Base-by-base conservation (phyloP, 352 stramenopile genomes). In the Peronospora destructor region DNA sequence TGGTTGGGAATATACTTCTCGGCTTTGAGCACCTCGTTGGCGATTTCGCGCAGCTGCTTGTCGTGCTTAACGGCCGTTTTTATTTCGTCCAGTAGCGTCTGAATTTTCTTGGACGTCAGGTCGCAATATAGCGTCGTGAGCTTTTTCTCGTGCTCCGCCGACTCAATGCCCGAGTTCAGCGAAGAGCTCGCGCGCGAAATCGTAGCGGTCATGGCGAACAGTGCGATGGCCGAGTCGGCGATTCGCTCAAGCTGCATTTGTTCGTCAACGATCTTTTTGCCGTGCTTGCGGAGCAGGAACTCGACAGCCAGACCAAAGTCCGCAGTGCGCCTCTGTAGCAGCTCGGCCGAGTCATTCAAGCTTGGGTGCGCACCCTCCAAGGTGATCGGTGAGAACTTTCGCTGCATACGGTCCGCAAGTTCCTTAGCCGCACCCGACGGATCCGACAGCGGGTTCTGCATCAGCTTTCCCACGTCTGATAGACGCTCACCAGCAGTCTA, bases 191-290 rank as follows among this genome's bases (percentile, higher is more conserved):
- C 78, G 44, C 84, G 84, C 38, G 82, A 91, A 50, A 92, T 91
- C 25, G 82, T 91, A 29, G 82, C 71, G n/a, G 82, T 92, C 76
- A 91, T 91, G 39, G 82, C 80, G 59, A 83, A 92, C 35, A 95
- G 56, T 12, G 76, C 63, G 37, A 93, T 95, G 36, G 81, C 71
- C 47, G 79, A 82, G 59, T 93, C 82, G 9, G 84, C 84, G n/a
- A 93, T 80, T 29, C 84, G 74, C 64, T 88, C 78, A 29, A 93
- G 58, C 61, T 91, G 74, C 66, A 95, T 73, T 72, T 95, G 82
- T 64, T 93, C 74, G 48, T 93, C 68, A 26, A 93, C 68, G 30
- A 95, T 76, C 61, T 87, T 87, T 69, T 95, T 95, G 53, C 79
- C 81, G 64, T 95, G 80, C 59, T 90, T 85, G 47, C 80, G 78